These are phyloP conservation scores for Blastomyces emzantsi DNA, from an alignment of 2,329 filamentous ascomycete genomes.

Conservation along the genomic window DNA sequence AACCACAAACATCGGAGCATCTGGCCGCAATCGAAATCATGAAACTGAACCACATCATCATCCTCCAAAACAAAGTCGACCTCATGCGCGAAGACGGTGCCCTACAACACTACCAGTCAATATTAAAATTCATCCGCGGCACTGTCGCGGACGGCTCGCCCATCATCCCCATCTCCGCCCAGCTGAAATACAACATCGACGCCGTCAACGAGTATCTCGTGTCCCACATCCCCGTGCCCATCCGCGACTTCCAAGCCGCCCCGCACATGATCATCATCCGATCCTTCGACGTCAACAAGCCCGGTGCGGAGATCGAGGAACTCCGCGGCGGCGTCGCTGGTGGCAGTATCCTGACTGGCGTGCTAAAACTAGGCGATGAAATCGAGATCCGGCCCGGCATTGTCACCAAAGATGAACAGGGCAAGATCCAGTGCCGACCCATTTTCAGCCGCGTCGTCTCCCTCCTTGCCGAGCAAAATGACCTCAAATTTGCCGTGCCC, in stretches of 20 bases:
- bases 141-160: conserved; percentile 92
- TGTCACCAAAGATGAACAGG: conserved; percentile 87
- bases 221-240: conserved; percentile 85
- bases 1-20: conserved; percentile 98
- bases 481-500: conserved; percentile 95
- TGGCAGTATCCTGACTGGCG: conserved; percentile 92
- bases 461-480: conserved; percentile 95
- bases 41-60: conserved; percentile 99
- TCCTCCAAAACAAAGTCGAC: conserved; percentile 99
- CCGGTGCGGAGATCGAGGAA: conserved; percentile 96
- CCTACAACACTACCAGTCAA: conserved; percentile 89
- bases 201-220: conserved; percentile 95
- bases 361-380: conserved; percentile 93
- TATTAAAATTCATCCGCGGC: conserved; percentile 95
- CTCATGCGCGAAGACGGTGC: conserved; percentile 95
- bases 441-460: conserved; percentile 94
- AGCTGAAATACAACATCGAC: conserved; percentile 99
- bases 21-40: conserved; percentile 99
- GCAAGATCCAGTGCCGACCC: conserved; percentile 89
- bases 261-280: conserved; percentile 99
- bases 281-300: conserved; percentile 99
- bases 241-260: conserved; percentile 80
- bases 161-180: conserved; percentile 92
- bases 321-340: conserved; percentile 97
- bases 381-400: conserved; percentile 99